A percentile compares a stretch with the other conserved stretches of the same genome.
Conservation (phyloP, 139 green algal genomes). For the Picochlorum sp. region DNA sequence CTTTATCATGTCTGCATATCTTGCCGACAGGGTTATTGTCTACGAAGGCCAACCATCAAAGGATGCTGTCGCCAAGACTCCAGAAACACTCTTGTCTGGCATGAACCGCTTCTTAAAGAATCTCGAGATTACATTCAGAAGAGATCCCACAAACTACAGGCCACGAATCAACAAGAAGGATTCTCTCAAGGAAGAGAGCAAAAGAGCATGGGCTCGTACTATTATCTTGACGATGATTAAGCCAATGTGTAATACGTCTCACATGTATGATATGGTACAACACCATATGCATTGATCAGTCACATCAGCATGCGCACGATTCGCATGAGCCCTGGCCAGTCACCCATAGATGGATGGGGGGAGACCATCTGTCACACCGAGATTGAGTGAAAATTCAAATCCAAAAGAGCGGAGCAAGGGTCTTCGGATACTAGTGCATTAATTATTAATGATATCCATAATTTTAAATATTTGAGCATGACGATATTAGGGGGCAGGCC, state of each 20-base stretch:
- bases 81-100: constrained; percentile 71
- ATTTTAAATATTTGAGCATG: too few species aligned
- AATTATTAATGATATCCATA: too few species aligned
- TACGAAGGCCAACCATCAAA: constrained; percentile 86
- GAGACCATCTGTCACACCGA: too few species aligned
- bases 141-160: constrained; percentile 97
- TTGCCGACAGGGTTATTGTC: constrained; percentile 94
- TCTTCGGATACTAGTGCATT: too few species aligned
- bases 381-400: too few species aligned
- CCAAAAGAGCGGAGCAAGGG: too few species aligned
- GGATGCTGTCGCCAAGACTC: constrained; percentile 63
- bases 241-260: background rate
- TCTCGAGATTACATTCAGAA: constrained; percentile 97
- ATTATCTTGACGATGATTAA: constrained; percentile 42
- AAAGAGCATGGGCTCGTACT: constrained; percentile 88
- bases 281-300: too few species aligned
- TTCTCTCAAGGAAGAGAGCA: constrained; percentile 94
- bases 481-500: too few species aligned
- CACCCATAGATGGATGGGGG: too few species aligned
- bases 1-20: constrained; percentile 99
- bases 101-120: constrained; percentile 92
- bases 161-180: constrained; percentile 97
- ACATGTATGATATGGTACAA: background rate
- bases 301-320: too few species aligned
- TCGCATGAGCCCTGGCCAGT: too few species aligned